Conservation (phyloP, 2,329 filamentous ascomycete genomes). For the Talaromyces sp. region DNA sequence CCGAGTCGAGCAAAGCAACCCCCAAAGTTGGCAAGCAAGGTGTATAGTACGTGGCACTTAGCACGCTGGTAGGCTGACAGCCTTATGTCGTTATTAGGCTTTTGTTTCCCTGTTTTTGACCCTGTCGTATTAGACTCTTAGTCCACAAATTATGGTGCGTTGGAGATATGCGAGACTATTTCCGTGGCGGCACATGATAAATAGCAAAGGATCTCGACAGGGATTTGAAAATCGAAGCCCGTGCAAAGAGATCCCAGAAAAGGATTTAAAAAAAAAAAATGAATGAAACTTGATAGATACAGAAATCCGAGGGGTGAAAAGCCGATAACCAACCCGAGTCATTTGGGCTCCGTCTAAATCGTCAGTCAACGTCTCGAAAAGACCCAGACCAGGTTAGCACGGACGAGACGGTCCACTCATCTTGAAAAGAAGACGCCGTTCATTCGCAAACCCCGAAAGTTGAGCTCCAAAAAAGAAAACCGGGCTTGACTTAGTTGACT, state of each 20-base stretch:
- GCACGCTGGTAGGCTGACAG: background rate
- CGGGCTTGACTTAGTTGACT: background rate
- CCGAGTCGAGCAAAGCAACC: background rate
- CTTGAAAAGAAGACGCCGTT: background rate
- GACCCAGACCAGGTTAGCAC: background rate
- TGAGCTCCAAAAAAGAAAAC: background rate
- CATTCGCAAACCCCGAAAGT: slow-evolving; percentile 1
- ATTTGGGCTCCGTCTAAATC: background rate
- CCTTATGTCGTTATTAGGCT: background rate
- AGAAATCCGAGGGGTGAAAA: background rate
- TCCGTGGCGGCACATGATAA: slow-evolving; percentile 5
- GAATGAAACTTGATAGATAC: background rate
- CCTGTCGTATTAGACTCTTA: background rate
- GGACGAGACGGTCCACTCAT: background rate
- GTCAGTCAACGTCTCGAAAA: background rate
- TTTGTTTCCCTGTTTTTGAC: slow-evolving; percentile 4
- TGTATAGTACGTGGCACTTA: background rate
- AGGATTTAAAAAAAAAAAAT: background rate
- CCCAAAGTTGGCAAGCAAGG: background rate
- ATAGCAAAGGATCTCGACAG: background rate
- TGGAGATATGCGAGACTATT: slow-evolving; percentile 18
- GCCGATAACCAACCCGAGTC: background rate
- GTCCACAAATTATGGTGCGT: slow-evolving; percentile 11
- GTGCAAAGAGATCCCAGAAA: background rate
- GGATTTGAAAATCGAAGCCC: background rate